Conservation (phyloP, 768 basidiomycete genomes). For the Hericium rajendrae region DNA sequence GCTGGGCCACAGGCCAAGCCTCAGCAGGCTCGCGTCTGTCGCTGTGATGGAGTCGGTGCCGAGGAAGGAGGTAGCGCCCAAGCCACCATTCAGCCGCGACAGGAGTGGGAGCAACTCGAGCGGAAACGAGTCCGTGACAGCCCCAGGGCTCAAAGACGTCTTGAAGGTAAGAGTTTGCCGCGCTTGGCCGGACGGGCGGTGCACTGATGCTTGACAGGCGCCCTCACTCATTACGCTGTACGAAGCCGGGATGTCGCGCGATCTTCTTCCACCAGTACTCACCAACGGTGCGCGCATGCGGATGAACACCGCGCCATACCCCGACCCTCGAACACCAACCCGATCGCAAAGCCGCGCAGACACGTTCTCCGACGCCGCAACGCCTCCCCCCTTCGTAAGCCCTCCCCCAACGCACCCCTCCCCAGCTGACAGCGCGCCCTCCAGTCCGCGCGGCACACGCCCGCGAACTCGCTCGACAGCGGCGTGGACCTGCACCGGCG, state of each 20-base stretch:
- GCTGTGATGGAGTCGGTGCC: constrained; percentile 40
- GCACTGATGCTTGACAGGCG: neutral
- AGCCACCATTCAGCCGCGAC: constrained; percentile 39
- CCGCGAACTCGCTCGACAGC: neutral
- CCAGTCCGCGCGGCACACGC: neutral
- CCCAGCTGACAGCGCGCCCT: neutral
- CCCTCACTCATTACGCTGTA: constrained; percentile 1
- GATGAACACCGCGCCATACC: constrained; percentile 34
- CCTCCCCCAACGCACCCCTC: neutral
- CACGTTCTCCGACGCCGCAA: neutral
- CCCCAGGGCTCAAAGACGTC: constrained; percentile 63
- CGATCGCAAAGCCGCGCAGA: neutral
- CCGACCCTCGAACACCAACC: constrained; percentile 31
- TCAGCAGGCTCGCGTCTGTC: constrained; percentile 42
- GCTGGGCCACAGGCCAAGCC: constrained; percentile 25
- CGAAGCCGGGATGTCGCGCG: constrained; percentile 29
- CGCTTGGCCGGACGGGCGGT: too few relatives aligned
- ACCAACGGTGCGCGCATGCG: neutral
- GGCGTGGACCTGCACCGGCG: neutral
- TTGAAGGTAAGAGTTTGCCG: constrained; percentile 41
- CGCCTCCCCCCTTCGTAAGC: neutral
- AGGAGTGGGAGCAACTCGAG: constrained; percentile 33
- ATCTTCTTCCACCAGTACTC: neutral
- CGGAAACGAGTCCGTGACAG: constrained; percentile 28
- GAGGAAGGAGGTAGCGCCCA: constrained; percentile 25